These are phyloP conservation scores for Ophiostoma ips DNA, from an alignment of 2,329 filamentous ascomycete genomes.

Conservation along the genomic window DNA sequence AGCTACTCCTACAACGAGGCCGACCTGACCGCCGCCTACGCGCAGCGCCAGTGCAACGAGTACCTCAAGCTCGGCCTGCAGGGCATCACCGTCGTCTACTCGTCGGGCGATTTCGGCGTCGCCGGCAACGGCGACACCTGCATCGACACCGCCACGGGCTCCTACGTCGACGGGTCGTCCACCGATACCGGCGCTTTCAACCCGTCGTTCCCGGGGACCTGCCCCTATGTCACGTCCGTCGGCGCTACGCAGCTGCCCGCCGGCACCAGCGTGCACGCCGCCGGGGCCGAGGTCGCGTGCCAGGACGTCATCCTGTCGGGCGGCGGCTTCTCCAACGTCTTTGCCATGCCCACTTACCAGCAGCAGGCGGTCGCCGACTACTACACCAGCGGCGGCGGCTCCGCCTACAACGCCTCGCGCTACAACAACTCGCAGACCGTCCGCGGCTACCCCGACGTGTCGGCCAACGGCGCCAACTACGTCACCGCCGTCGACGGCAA, in stretches of 20 bases:
- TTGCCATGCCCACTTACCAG: constrained; percentile 30
- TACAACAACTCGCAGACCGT: constrained; percentile 9
- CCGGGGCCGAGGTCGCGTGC: constrained; percentile 23
- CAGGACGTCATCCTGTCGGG: constrained; percentile 10
- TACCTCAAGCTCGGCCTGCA: constrained; percentile 40
- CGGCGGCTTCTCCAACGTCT: constrained; percentile 33
- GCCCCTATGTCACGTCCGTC: constrained; percentile 36
- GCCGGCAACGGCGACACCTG: constrained; percentile 26
- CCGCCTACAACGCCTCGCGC: neutral
- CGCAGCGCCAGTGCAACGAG: constrained; percentile 35
- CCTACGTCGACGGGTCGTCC: constrained; percentile 17
- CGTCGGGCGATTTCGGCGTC: constrained; percentile 36
- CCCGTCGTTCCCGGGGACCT: constrained; percentile 17
- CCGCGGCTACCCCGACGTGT: constrained; percentile 18
- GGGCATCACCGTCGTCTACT: constrained; percentile 36
- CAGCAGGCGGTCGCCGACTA: constrained; percentile 25
- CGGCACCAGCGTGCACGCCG: constrained; percentile 27
- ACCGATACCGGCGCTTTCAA: constrained; percentile 13
- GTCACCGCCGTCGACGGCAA: constrained; percentile 17
- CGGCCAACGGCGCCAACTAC: constrained; percentile 18
- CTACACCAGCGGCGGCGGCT: too few relatives aligned
- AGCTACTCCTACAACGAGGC: constrained; percentile 36
- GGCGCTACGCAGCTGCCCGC: constrained; percentile 18
- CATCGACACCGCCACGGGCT: constrained; percentile 26
- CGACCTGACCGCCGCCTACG: constrained; percentile 38